These are phyloP conservation scores for Chaetoceros muelleri DNA, from an alignment of 108 stramenopile genomes.

Conservation along the genomic window DNA sequence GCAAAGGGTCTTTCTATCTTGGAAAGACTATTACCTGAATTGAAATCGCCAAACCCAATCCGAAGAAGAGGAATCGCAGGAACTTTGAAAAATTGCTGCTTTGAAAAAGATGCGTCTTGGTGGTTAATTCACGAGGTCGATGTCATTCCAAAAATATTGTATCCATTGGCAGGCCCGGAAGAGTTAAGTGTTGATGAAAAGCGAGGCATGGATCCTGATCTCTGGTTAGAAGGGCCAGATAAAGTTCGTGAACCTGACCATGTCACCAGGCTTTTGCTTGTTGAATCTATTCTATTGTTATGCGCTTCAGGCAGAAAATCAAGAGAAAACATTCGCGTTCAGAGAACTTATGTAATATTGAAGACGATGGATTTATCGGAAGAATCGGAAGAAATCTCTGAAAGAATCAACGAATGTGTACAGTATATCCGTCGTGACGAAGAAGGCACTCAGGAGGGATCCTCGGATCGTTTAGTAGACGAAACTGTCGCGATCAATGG, in stretches of 20 bases:
- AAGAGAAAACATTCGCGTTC: conserved; percentile 49
- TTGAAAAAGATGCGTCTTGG: conserved; percentile 70
- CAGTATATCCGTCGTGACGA: conserved; percentile 81
- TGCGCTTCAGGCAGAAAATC: conserved; percentile 56
- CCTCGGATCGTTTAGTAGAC: conserved; percentile 54
- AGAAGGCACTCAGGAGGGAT: conserved; percentile 73
- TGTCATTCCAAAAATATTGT: conserved; percentile 41
- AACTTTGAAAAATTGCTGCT: conserved; percentile 73
- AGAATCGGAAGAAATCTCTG: conserved; percentile 68
- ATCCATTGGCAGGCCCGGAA: conserved; percentile 78
- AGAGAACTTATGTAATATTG: conserved; percentile 59
- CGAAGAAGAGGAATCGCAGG: conserved; percentile 77
- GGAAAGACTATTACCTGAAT: conserved; percentile 42
- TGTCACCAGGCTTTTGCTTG: conserved; percentile 40
- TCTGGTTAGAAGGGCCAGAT: conserved; percentile 78
- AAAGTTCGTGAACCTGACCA: conserved; percentile 63
- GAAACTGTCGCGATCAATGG: conserved; percentile 6
- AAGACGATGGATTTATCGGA: conserved; percentile 82
- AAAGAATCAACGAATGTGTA: conserved; percentile 77
- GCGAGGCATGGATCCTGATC: conserved; percentile 72
- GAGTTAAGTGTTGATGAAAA: conserved; percentile 79
- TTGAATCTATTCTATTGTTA: conserved; percentile 61
- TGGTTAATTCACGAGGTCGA: conserved; percentile 71
- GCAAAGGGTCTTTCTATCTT: conserved; percentile 22
- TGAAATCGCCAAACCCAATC: conserved; percentile 48